Base-by-base conservation (phyloP, 345 rosid genomes). In the Lepidium africanum region DNA sequence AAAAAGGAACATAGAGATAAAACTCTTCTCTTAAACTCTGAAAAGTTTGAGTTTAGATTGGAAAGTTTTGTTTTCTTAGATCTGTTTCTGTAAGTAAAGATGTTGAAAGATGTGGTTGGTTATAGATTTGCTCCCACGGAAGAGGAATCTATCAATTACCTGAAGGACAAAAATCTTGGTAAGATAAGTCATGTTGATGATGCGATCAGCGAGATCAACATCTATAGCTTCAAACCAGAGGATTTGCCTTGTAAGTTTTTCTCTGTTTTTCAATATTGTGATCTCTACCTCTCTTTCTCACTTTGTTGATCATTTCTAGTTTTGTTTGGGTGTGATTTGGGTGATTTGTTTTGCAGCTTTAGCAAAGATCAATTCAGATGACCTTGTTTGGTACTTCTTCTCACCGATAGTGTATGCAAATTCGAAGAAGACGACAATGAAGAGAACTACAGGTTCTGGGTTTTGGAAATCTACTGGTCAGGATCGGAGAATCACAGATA, bases 381-480 rank as follows among this genome's bases (percentile, higher is more conserved):
- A n/a, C n/a, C n/a, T n/a, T n/a, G n/a, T n/a, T n/a, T n/a, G n/a
- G n/a, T n/a, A 63, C 47, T 80, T 82, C 62, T 84, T 78, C 65
- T 33, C 47, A n/a, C 63, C 14, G 2, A 71, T n/a, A 10, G 67
- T 52, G 49, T 37, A 15, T 36, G 58, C 47, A 9, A 21, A 21
- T 6, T 7, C 5, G 14, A 72, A 78, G 10, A 63, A 74, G 33
- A 59, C 32, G 4, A 54, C 57, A 3, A 17, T 42, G 11, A 73
- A 75, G 42, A 74, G 88, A 49, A 67, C 41, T 1, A 80, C 83
- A 3, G 14, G 1, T 15, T 9, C 30, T 19, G 86, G 88, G 10
- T 69, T 2, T 9, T 84, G 86, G 86, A 82, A 79, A 74, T 6
- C 64, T 13, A 81, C 81, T 0, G 87, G 87, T 10, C 51, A 21